phyloP scores from a whole-genome alignment of 2,329 filamentous ascomycete genomes.

The Periconia sp. region DNA sequence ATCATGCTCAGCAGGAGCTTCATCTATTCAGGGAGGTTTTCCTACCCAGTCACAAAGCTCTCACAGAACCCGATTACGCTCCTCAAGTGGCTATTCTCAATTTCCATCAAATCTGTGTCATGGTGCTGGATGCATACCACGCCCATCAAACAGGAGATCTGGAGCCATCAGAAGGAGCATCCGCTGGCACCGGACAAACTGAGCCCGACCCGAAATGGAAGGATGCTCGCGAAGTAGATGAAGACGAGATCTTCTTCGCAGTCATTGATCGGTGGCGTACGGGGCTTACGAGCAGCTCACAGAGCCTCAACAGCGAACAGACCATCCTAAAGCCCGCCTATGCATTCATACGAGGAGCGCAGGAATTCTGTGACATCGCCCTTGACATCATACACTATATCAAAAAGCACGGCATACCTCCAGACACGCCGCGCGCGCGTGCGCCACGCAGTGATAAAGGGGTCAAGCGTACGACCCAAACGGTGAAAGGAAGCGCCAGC shows the following conservation, averaged over 20 bases:
- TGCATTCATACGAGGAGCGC: slow-evolving; percentile 25
- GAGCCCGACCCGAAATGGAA: not conserved
- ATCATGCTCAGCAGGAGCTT: slow-evolving; percentile 26
- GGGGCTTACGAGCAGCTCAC: slow-evolving; percentile 7
- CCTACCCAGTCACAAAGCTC: slow-evolving; percentile 25
- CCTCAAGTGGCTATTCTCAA: slow-evolving; percentile 30
- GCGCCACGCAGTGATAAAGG: no score
- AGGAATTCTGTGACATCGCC: slow-evolving; percentile 38
- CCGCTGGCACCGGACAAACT: no score
- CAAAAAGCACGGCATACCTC: slow-evolving; percentile 26
- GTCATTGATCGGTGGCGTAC: slow-evolving; percentile 36
- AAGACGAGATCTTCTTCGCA: slow-evolving; percentile 36
- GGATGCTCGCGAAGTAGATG: slow-evolving; percentile 17
- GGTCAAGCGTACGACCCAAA: no score
- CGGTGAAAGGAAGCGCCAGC: not conserved
- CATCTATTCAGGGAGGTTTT: slow-evolving; percentile 32
- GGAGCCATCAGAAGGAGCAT: not conserved
- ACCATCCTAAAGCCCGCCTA: slow-evolving; percentile 13
- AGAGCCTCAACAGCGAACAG: not conserved
- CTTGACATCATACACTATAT: slow-evolving; percentile 34
- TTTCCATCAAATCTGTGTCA: slow-evolving; percentile 36
- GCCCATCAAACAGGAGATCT: slow-evolving; percentile 29
- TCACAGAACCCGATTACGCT: slow-evolving; percentile 17
- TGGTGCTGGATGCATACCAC: slow-evolving; percentile 32
- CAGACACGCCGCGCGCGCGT: not conserved